These are phyloP conservation scores for Fusarium robinianum DNA, from an alignment of 2,329 filamentous ascomycete genomes.

Conservation along the genomic window DNA sequence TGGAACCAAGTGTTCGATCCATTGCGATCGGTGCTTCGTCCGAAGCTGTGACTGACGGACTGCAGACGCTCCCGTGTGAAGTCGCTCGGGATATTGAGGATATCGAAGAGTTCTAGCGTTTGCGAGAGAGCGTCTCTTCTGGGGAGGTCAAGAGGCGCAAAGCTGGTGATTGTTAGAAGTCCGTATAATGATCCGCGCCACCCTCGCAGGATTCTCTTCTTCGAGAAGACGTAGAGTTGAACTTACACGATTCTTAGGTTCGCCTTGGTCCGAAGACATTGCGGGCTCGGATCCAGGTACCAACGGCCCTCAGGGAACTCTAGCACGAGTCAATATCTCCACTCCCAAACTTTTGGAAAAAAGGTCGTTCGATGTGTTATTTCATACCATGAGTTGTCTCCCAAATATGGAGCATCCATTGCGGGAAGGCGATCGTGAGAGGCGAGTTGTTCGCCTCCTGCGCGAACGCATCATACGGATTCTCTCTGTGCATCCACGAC, in stretches of 20 bases:
- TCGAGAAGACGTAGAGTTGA: background rate
- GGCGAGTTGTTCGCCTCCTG: conserved; percentile 30
- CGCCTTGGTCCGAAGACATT: conserved; percentile 30
- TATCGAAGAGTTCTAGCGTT: conserved; percentile 37
- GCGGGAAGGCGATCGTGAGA: conserved; percentile 24
- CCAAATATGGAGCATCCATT: conserved; percentile 37
- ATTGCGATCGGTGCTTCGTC: conserved; percentile 28
- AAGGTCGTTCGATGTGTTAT: too few species aligned
- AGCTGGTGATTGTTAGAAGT: conserved; percentile 24
- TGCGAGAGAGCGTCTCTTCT: conserved; percentile 28
- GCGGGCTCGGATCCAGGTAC: conserved; percentile 29
- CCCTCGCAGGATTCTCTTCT: too few species aligned
- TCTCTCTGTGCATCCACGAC: conserved; percentile 36
- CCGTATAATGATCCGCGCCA: too few species aligned
- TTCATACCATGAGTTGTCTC: conserved; percentile 31
- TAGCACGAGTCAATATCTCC: conserved; percentile 15
- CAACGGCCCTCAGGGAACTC: conserved; percentile 35
- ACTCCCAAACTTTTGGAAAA: rapidly evolving
- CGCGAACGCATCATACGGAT: conserved; percentile 33
- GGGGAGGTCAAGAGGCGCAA: conserved; percentile 39
- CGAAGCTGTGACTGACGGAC: conserved; percentile 43
- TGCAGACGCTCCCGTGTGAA: conserved; percentile 40
- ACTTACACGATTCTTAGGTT: conserved; percentile 40
- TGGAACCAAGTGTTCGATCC: conserved; percentile 43
- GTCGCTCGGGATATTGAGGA: conserved; percentile 38